Evolutionary conservation across 2,329 filamentous ascomycete species (phyloP), one percentile per base, ranked within the genome.

Genomic region (Phialocephala sp.): DNA sequence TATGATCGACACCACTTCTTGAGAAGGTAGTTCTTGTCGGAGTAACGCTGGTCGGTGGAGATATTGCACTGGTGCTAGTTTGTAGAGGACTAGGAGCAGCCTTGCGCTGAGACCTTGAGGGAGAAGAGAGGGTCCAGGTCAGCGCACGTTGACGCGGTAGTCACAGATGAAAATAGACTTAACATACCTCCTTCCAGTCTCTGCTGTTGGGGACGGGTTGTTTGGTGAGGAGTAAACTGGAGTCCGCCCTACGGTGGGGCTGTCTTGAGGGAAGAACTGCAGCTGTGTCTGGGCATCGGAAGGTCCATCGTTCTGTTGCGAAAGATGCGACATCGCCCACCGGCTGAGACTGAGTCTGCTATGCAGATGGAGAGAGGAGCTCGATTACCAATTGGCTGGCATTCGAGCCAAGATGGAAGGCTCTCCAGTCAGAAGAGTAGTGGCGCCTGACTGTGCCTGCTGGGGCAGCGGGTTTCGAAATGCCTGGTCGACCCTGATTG

Each of bases 61-160:
- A 72, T 41, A 68, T 66, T 47, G 72, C 69, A 58, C 71, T 72
- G 3, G 71, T 76, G 58, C 70, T 77, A 27, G 74, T 75, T 66
- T 76, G 73, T 59, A 77, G 64, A 59, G 75, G 75, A 71, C 75
- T 76, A 37, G 75, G 75, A 67, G 72, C 73, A 67, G 75, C 68
- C 70, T 74, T 77, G 61, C 74, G 73, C 59, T 71, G 71, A 68
- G 73, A 74, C 66, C 75, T 76, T 67, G 66, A 66, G 58, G 6
- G 27, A 32, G 6, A 32, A 32, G 27, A 41, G 64, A 50, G 47
- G 52, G 24, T 56, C 52, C 56, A 60, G 60, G 68, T 74, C 52
- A 71, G 55, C 35, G 67, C 66, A 66, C 66, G 69, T 71, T 66
- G 60, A 64, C 64, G 41, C 41, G 27, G 22, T 60, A 66, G 41